Evolutionary conservation across 768 basidiomycete species (phyloP).

Genomic region (Termitomyces sp.): DNA sequence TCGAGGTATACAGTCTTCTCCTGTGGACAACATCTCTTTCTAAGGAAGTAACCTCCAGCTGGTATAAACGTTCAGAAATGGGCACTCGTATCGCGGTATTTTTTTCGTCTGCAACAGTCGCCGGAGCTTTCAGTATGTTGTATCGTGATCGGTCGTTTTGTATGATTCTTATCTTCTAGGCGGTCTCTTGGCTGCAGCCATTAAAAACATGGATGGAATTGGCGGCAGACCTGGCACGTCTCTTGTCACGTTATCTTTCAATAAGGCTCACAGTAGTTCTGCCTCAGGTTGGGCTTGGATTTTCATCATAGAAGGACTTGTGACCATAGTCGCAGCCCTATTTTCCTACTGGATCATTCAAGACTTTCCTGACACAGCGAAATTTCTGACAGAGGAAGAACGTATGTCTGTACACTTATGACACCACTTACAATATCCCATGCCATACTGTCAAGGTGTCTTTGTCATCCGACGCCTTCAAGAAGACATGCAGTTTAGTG

Average conservation of each 20-base stretch:
- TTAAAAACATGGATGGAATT: constrained; percentile 65
- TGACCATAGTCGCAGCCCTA: constrained; percentile 53
- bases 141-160: neutral
- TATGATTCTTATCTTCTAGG: constrained; percentile 26
- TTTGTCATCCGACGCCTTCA: constrained; percentile 62
- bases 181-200: constrained; percentile 60
- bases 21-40: neutral
- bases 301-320: constrained; percentile 69
- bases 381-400: constrained; percentile 61
- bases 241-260: constrained; percentile 32
- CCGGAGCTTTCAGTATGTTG: constrained; percentile 64
- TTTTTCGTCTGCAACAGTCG: constrained; percentile 74
- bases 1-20: constrained; percentile 36
- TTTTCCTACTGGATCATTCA: constrained; percentile 69
- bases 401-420: constrained; percentile 25
- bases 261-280: neutral
- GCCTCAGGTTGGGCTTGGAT: constrained; percentile 57
- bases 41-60: constrained; percentile 31
- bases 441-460: constrained; percentile 32
- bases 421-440: neutral
- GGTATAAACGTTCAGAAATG: constrained; percentile 77
- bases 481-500: constrained; percentile 60
- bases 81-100: constrained; percentile 69
- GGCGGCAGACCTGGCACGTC: constrained; percentile 51
- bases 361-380: constrained; percentile 74